A percentile compares a stretch with the other conserved stretches of the same genome.
phyloP scores from a whole-genome alignment of 78 protist genomes.

The Emiliania huxleyi region DNA sequence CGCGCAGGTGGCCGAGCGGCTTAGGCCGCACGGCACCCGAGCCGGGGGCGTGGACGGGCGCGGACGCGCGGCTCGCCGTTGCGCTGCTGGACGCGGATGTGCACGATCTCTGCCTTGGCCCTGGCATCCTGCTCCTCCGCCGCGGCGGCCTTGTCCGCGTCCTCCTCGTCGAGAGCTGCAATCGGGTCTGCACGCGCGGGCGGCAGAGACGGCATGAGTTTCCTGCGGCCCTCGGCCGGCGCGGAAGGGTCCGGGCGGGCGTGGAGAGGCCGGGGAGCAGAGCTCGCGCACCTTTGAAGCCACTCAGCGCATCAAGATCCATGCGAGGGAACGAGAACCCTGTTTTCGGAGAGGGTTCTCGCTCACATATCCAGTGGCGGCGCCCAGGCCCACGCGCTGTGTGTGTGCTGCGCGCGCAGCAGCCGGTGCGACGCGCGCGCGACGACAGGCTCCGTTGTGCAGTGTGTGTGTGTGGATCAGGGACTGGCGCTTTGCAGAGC shows the following conservation, averaged over 20 bases:
- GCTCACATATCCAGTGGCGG: too few species aligned
- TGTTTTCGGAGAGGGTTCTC: too few species aligned
- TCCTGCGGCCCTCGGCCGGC: background rate
- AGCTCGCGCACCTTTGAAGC: background rate
- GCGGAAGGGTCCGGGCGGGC: background rate
- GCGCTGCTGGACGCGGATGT: constrained; percentile 81
- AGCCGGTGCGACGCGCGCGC: too few species aligned
- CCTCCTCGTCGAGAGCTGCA: background rate
- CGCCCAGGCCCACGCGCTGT: too few species aligned
- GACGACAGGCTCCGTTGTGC: too few species aligned
- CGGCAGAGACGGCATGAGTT: background rate
- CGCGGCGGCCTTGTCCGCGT: background rate
- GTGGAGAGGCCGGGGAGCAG: background rate
- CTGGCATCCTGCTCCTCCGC: background rate
- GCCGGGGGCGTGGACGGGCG: background rate
- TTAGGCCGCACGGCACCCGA: background rate
- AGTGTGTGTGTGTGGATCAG: too few species aligned
- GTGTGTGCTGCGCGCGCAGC: too few species aligned
- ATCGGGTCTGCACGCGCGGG: background rate
- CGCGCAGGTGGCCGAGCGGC: background rate
- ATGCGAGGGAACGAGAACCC: too few species aligned
- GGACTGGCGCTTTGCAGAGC: too few species aligned
- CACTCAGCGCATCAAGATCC: background rate
- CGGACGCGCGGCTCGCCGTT: constrained; percentile 39
- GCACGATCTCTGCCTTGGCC: background rate